These are phyloP conservation scores for Ceratonia siliqua DNA, from an alignment of 306 rosid species.

Conservation along the genomic window DNA sequence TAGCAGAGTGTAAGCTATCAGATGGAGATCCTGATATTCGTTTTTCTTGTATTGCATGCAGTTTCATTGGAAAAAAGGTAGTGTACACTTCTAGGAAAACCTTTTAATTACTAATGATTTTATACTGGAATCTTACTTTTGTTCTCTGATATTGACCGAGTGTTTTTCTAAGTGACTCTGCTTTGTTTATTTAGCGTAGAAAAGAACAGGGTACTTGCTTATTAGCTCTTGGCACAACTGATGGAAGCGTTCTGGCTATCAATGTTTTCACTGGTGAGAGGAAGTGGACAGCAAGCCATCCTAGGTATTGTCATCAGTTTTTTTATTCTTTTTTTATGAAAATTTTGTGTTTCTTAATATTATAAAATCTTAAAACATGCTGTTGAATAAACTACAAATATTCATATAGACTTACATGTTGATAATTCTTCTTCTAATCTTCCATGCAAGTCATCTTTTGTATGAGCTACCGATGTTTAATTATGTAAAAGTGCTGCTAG, in stretches of 20 bases:
- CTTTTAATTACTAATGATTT: neutral
- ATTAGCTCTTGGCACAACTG: slow-evolving; percentile 44
- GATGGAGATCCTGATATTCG: slow-evolving; percentile 42
- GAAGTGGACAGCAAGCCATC: slow-evolving; percentile 47
- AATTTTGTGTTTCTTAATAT: neutral
- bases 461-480: neutral
- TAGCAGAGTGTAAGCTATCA: slow-evolving; percentile 50
- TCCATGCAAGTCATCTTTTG: neutral
- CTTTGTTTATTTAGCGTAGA: slow-evolving; percentile 42
- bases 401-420: neutral
- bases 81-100: slow-evolving; percentile 4
- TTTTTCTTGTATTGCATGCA: slow-evolving; percentile 57
- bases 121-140: slow-evolving; percentile 7
- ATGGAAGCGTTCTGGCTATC: slow-evolving; percentile 45
- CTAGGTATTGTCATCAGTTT: slow-evolving; percentile 39
- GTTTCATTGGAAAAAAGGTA: slow-evolving; percentile 53
- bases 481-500: slow-evolving; percentile 15
- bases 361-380: neutral
- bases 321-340: slow-evolving; percentile 11
- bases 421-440: neutral
- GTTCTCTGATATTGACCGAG: slow-evolving; percentile 5
- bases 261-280: slow-evolving; percentile 48
- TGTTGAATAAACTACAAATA: slow-evolving; percentile 12
- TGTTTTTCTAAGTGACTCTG: slow-evolving; percentile 21
- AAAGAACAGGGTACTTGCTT: slow-evolving; percentile 50